These are phyloP conservation scores for Tribonema minus DNA, from an alignment of 108 stramenopile genomes.

Conservation along the genomic window DNA sequence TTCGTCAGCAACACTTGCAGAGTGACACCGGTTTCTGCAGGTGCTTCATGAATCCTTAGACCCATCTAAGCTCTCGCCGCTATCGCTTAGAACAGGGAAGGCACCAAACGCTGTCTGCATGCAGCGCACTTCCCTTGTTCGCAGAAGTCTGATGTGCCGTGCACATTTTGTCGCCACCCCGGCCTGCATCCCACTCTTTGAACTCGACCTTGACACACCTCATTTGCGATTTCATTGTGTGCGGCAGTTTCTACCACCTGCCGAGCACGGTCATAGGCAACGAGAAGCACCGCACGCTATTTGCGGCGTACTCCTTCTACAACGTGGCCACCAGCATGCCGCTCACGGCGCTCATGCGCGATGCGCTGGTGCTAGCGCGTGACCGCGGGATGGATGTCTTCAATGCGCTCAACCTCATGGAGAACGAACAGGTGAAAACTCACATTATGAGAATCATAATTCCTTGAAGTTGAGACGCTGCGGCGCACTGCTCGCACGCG, in stretches of 20 bases:
- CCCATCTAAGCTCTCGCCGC: too few species aligned
- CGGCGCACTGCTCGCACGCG: constrained; percentile 78
- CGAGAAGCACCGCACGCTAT: constrained; percentile 70
- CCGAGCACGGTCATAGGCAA: constrained; percentile 78
- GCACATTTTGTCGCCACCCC: too few species aligned
- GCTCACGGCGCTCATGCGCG: constrained; percentile 76
- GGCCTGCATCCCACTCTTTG: too few species aligned
- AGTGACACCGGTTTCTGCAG: too few species aligned
- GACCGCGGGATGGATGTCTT: constrained; percentile 81
- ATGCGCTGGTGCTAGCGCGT: constrained; percentile 84
- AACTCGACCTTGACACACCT: too few species aligned
- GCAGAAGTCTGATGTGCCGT: too few species aligned
- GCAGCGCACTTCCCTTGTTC: too few species aligned
- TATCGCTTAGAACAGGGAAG: too few species aligned
- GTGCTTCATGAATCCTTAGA: too few species aligned
- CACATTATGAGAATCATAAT: not conserved
- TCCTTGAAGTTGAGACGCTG: constrained; percentile 79
- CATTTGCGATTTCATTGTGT: too few species aligned
- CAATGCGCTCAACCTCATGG: constrained; percentile 97
- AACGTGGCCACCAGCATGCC: constrained; percentile 84
- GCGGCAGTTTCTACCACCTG: constrained; percentile 84
- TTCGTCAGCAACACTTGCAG: too few species aligned
- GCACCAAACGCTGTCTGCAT: too few species aligned
- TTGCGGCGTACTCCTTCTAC: constrained; percentile 95
- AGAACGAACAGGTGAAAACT: constrained; percentile 63